Conservation (phyloP, 495 filamentous ascomycete genomes). For the Copromyces sp. region DNA sequence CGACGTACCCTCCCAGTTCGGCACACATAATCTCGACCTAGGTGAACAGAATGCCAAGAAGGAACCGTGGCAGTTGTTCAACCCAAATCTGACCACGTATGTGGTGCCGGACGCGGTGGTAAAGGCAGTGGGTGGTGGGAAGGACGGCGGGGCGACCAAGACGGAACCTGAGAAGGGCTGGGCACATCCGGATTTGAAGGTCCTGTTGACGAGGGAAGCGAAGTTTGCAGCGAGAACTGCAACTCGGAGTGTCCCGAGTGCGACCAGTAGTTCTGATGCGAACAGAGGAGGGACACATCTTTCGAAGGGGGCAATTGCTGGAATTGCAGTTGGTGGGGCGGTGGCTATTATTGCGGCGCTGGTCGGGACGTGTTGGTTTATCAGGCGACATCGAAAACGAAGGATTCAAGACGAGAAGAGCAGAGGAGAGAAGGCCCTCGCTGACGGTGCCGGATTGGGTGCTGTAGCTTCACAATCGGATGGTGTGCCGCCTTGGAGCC, state of each 20-base stretch:
- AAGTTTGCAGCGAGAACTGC: slow-evolving; percentile 15
- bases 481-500: not conserved
- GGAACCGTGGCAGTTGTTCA: slow-evolving; percentile 16
- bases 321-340: slow-evolving; percentile 16
- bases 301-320: slow-evolving; percentile 20
- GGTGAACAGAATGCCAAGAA: slow-evolving; percentile 29
- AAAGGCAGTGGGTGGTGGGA: slow-evolving; percentile 50
- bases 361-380: slow-evolving; percentile 2
- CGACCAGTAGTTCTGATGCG: not conserved
- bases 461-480: not conserved
- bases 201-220: slow-evolving; percentile 20
- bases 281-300: not conserved
- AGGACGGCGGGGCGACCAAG: slow-evolving; percentile 53
- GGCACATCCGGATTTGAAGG: slow-evolving; percentile 19
- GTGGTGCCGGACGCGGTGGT: slow-evolving; percentile 49
- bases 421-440: not conserved
- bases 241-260: slow-evolving; percentile 11
- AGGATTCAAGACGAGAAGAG: not conserved
- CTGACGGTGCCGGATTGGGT: not conserved
- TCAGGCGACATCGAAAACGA: slow-evolving; percentile 4
- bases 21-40: slow-evolving; percentile 51
- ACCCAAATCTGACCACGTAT: slow-evolving; percentile 38
- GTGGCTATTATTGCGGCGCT: slow-evolving; percentile 3
- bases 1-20: slow-evolving; percentile 48
- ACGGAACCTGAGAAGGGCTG: slow-evolving; percentile 44